Evolutionary conservation across 768 basidiomycete genomes (phyloP), one percentile per base, ranked within the genome.

Genomic region (Russula sp.): DNA sequence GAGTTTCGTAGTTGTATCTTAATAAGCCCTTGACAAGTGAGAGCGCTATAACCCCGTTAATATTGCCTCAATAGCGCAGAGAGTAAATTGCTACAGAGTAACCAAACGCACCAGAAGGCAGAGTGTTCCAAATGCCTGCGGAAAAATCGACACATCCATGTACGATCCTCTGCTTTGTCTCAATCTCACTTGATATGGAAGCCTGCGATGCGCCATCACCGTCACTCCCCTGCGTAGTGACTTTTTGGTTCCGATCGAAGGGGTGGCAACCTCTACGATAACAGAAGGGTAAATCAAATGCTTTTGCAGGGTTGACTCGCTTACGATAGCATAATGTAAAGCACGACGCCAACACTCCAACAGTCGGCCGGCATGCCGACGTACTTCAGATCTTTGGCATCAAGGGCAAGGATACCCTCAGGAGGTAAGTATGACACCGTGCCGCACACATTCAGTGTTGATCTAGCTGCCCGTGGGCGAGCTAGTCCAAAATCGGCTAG

Each of bases 401-500:
- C 88, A 48, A 93, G 76, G 8, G 91, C 91, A 11, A 89, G 78
- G 42, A 94, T 83, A 13, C 90, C 92, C 74, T 94, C 92, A 0
- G 91, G 91, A 9, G 91, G 90, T 18, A 94, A 78, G 73, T 93
- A 94, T 1, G 89, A 86, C 22, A 93, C 84, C 0, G 92, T 93
- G n/a, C 92, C 92, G 64, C 88, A 92, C 49, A 91, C 91, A 68
- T 91, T 91, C 70, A 90, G 79, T 0, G 92, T 93, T 71, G 88
- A 86, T 79, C 92, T 87, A 70, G 86, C 86, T 2, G 90, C 85
- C 69, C 85, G 85, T 8, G 85, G 84, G 20, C 90, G 84, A 11
- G 92, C 92, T 20, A 92, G 83, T 10, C 92, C 92, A 71, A 94
- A 94, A 73, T 94, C 92, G 22, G 92, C 92, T 44, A 94, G 87